phyloP scores from a whole-genome alignment of 495 filamentous ascomycete genomes.

The Cercophora samala region DNA sequence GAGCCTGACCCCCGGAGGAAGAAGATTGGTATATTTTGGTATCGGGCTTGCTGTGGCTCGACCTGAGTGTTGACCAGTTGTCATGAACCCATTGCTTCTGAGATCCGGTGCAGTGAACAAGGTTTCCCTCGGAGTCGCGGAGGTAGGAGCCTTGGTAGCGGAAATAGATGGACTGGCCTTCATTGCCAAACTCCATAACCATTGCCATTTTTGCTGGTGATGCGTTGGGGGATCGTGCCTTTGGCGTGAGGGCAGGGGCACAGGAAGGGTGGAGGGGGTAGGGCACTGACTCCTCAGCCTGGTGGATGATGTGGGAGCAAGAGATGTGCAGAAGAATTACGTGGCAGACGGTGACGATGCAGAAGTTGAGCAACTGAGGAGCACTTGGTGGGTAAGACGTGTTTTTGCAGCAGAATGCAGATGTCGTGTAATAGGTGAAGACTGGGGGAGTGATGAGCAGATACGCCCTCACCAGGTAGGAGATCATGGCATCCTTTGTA shows the following conservation, averaged over 20 bases:
- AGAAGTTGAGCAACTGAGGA: not conserved
- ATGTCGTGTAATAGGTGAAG: not conserved
- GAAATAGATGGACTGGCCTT: conserved; percentile 21
- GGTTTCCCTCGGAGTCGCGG: not conserved
- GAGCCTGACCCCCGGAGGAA: not conserved
- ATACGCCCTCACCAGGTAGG: not conserved
- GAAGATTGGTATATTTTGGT: conserved; percentile 12
- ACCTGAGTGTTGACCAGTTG: conserved; percentile 9
- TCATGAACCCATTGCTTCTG: conserved; percentile 14
- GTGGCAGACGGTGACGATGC: not conserved
- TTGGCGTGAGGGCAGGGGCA: not conserved
- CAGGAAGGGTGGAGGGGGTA: not conserved
- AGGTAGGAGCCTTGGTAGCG: conserved; percentile 12
- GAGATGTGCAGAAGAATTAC: not conserved
- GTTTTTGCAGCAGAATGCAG: not conserved
- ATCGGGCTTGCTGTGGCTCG: not conserved
- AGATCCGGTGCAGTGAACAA: conserved; percentile 11
- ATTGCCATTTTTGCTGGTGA: conserved; percentile 1
- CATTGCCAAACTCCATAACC: conserved; percentile 20
- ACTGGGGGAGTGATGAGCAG: not conserved
- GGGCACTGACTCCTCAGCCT: not conserved
- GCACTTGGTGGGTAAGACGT: not conserved
- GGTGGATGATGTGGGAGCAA: not conserved
- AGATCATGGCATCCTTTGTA: not conserved
- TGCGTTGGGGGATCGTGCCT: not conserved